A percentile compares a stretch with the other conserved stretches of the same genome.
These are phyloP conservation scores for Fusarium ramigenum DNA, from an alignment of 2,329 filamentous ascomycete species.

Conservation along the genomic window DNA sequence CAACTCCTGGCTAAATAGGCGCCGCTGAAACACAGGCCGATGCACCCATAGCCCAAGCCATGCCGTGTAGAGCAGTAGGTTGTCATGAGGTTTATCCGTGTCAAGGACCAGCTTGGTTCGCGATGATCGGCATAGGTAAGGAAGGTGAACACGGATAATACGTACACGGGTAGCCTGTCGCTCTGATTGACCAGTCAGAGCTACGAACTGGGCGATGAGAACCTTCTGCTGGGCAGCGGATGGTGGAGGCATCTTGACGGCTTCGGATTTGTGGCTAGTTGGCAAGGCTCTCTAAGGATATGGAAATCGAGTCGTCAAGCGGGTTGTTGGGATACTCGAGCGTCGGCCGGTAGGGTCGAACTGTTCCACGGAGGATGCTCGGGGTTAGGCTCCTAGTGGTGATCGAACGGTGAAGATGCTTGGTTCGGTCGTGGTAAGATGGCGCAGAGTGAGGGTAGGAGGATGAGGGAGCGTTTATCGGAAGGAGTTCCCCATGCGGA, in stretches of 20 bases:
- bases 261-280: background rate
- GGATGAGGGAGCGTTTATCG: background rate
- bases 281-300: background rate
- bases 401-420: background rate
- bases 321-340: background rate
- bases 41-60: slow-evolving; percentile 1
- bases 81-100: slow-evolving; percentile 10
- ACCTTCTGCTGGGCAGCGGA: slow-evolving; percentile 53
- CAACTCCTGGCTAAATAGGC: slow-evolving; percentile 27
- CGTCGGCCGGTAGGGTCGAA: background rate
- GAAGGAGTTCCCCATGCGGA: background rate
- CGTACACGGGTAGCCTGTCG: slow-evolving; percentile 57
- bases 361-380: background rate
- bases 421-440: background rate
- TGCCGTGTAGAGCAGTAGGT: slow-evolving; percentile 17
- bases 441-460: background rate
- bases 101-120: slow-evolving; percentile 5
- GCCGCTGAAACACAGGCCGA: slow-evolving; percentile 31
- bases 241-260: slow-evolving; percentile 49
- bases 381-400: background rate
- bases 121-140: background rate
- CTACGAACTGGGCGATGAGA: slow-evolving; percentile 53
- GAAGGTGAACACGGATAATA: slow-evolving; percentile 23
- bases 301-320: background rate
- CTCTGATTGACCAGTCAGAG: slow-evolving; percentile 55